Evolutionary conservation across 371 early-diverging fungal species (phyloP).

Genomic region (Fennellomyces sp.): DNA sequence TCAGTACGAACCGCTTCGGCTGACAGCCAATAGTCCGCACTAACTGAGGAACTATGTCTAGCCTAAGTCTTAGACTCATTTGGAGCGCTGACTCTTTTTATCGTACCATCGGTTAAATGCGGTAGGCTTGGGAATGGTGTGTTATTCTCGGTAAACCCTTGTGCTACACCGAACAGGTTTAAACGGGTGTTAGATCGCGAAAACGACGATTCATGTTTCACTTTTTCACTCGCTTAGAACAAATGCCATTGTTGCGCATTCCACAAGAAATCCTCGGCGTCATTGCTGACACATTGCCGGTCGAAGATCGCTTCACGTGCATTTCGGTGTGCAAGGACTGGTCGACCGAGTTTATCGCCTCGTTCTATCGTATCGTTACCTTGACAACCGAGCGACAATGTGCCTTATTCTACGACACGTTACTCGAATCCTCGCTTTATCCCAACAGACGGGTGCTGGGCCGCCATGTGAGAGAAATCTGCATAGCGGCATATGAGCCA

Average conservation of each 20-base stretch:
- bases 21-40: too few species aligned
- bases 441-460: too few species aligned
- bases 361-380: neutral
- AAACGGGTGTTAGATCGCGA: too few species aligned
- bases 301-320: constrained; percentile 1
- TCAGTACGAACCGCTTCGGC: too few species aligned
- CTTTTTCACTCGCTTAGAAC: neutral
- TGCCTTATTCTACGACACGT: neutral
- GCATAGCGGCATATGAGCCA: neutral
- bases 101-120: too few species aligned
- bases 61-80: too few species aligned
- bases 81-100: too few species aligned
- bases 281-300: neutral
- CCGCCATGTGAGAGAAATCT: neutral
- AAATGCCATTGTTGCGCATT: too few species aligned
- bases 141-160: too few species aligned
- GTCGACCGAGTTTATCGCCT: neutral
- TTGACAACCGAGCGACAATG: neutral
- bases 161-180: too few species aligned
- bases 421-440: constrained; percentile 1
- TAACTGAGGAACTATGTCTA: too few species aligned
- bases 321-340: neutral
- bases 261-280: constrained; percentile 4
- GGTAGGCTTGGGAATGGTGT: too few species aligned
- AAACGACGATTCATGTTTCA: neutral